Conservation (phyloP, 2,329 filamentous ascomycete species). For the Colletotrichum musicola region DNA sequence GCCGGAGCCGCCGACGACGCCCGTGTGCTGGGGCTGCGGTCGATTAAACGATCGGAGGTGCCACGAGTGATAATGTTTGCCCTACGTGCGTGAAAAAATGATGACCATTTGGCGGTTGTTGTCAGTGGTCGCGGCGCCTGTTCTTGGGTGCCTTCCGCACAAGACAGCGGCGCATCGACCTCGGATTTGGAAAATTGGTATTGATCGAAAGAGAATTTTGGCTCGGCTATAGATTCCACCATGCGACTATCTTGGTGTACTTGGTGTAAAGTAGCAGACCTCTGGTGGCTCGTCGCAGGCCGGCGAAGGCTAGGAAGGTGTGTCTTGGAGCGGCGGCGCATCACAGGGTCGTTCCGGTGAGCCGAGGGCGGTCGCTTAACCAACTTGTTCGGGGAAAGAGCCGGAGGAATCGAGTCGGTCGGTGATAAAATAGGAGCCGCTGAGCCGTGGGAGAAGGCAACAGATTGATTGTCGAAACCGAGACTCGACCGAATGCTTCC, state of each 20-base stretch:
- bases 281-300: slow-evolving; percentile 84
- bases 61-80: slow-evolving; percentile 45
- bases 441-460: slow-evolving; percentile 76
- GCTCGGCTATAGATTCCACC: slow-evolving; percentile 29
- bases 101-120: slow-evolving; percentile 60
- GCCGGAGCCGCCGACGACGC: slow-evolving; percentile 15
- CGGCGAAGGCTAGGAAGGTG: slow-evolving; percentile 76
- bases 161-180: background rate
- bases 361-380: slow-evolving; percentile 78
- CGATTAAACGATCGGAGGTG: slow-evolving; percentile 44
- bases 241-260: slow-evolving; percentile 50
- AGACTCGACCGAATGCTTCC: slow-evolving; percentile 75
- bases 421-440: slow-evolving; percentile 71
- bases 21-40: slow-evolving; percentile 44
- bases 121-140: slow-evolving; percentile 18
- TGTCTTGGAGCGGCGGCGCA: slow-evolving; percentile 66
- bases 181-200: slow-evolving; percentile 9
- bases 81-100: slow-evolving; percentile 66
- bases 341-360: slow-evolving; percentile 57
- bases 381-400: slow-evolving; percentile 77
- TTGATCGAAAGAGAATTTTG: slow-evolving; percentile 40
- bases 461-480: slow-evolving; percentile 73
- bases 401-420: slow-evolving; percentile 52
- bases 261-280: slow-evolving; percentile 77
- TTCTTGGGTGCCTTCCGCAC: slow-evolving; percentile 6